Conservation (phyloP, 2,329 filamentous ascomycete genomes). For the Apiospora marii region DNA sequence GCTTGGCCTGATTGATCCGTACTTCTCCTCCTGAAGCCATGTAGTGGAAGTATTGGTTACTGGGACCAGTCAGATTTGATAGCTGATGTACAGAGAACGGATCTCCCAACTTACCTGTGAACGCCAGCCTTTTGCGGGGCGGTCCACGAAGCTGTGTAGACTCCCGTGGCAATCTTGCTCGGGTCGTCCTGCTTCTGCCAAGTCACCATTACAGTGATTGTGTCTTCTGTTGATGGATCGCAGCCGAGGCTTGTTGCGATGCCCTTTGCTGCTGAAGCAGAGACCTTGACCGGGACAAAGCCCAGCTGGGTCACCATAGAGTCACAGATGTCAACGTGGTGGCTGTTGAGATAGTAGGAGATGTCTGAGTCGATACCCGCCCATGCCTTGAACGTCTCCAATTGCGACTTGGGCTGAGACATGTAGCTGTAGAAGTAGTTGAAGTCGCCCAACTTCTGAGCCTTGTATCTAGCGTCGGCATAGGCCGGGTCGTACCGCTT, state of each 20-base stretch:
- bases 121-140: conserved; percentile 91
- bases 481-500: conserved; percentile 96
- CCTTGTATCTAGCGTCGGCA: conserved; percentile 82
- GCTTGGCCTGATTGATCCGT: conserved; percentile 89
- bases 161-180: conserved; percentile 78
- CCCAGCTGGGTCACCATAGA: conserved; percentile 81
- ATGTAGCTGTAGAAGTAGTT: conserved; percentile 99
- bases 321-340: conserved; percentile 93
- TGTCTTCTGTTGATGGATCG: conserved; percentile 84
- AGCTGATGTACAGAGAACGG: neutral
- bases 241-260: conserved; percentile 83
- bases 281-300: conserved; percentile 80
- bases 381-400: conserved; percentile 96
- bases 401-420: conserved; percentile 89
- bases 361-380: conserved; percentile 92
- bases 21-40: conserved; percentile 86
- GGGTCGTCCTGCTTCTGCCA: conserved; percentile 80
- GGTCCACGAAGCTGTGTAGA: conserved; percentile 95
- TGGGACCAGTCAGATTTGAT: neutral
- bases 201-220: conserved; percentile 88
- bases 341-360: conserved; percentile 94
- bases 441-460: conserved; percentile 84
- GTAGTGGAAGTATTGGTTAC: conserved; percentile 95
- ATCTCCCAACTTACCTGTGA: conserved; percentile 63
- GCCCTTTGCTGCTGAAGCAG: conserved; percentile 79